Evolutionary conservation across 805 yeast genomes (phyloP).

Genomic region (Kluyveromyces wickerhamii): DNA sequence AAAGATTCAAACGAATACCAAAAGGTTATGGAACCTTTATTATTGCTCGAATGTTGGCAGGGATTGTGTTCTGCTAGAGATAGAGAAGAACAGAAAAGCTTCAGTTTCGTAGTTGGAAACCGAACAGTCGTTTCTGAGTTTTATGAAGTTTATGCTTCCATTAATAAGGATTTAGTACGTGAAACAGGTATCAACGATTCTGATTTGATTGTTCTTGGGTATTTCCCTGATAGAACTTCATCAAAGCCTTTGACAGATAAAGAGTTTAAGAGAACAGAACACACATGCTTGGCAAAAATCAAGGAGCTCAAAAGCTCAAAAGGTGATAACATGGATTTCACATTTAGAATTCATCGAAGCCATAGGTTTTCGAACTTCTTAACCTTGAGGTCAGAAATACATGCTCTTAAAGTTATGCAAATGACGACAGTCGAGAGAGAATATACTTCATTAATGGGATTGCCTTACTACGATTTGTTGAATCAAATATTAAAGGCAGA

Average conservation of each 20-base stretch:
- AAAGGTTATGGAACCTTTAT: conserved; percentile 64
- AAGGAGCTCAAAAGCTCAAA: conserved; percentile 59
- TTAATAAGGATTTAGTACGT: conserved; percentile 42
- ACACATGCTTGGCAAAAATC: conserved; percentile 75
- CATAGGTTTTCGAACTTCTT: conserved; percentile 42
- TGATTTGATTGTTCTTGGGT: conserved; percentile 63
- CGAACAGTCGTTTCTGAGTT: conserved; percentile 79
- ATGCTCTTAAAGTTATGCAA: conserved; percentile 70
- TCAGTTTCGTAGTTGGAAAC: conserved; percentile 64
- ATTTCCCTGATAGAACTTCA: conserved; percentile 32
- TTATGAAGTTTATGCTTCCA: conserved; percentile 75
- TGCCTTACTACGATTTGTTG: conserved; percentile 74
- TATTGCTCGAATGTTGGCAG: conserved; percentile 91
- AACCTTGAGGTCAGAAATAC: conserved; percentile 54
- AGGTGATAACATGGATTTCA: conserved; percentile 64
- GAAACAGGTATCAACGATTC: conserved; percentile 60
- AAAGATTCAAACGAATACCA: conserved; percentile 56
- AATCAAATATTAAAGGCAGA: conserved; percentile 57
- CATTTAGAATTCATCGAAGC: conserved; percentile 52
- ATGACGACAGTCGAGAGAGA: conserved; percentile 94
- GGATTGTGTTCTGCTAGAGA: conserved; percentile 67
- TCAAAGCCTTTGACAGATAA: conserved; percentile 26
- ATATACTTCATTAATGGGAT: conserved; percentile 71
- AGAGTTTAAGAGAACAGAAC: conserved; percentile 27
- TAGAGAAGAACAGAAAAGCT: conserved; percentile 47